Base-by-base conservation (phyloP, 164 flowering plant genomes). In the Magnolia officinalis region DNA sequence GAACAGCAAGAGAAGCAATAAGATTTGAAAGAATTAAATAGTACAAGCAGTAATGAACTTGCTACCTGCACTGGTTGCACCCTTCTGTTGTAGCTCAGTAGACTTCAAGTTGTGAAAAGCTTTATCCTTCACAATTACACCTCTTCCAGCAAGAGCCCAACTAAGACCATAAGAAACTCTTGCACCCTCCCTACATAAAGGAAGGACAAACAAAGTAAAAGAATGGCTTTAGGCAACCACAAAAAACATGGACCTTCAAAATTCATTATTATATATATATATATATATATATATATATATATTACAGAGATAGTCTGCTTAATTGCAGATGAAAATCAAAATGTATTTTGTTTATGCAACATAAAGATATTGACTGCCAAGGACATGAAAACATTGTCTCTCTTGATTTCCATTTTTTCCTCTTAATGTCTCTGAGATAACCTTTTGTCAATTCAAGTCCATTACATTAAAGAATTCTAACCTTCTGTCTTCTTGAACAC, bases 61-160 rank as follows among this genome's bases (percentile, higher is more conserved):
- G n/a, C 20, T 73, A 86, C 88, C 89, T 71, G 84, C 71, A 71
- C 61, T 49, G 1, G 64, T 81, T 72, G 89, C 91, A 75, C 91
- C 91, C 66, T 79, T 84, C 72, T 84, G 86, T 58, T 82, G 79
- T 64, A 88, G 83, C 72, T 88, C 89, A 75, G 83, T 77, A 72
- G 87, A 55, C 21, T 81, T 83, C 77, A 88, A 80, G 80, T 88
- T 88, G 76, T 75, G 80, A 79, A 84, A 87, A 74, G 82, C 87
- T 76, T 87, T 85, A n/a, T 88, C 89, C 74, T 83, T 84, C 67
- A 87, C 88, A 78, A 87, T 78, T 13, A 88, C 83, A 64, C 91
- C 91, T 83, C 81, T 87, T 49, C 85, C 86, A 80, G 91, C 85
- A 72, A 88, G 82, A 77, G 87, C 89, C 83, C 81, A 84, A 75